Evolutionary conservation across 148 eudicot genomes (phyloP).

Genomic region (Arctostaphylos glauca): DNA sequence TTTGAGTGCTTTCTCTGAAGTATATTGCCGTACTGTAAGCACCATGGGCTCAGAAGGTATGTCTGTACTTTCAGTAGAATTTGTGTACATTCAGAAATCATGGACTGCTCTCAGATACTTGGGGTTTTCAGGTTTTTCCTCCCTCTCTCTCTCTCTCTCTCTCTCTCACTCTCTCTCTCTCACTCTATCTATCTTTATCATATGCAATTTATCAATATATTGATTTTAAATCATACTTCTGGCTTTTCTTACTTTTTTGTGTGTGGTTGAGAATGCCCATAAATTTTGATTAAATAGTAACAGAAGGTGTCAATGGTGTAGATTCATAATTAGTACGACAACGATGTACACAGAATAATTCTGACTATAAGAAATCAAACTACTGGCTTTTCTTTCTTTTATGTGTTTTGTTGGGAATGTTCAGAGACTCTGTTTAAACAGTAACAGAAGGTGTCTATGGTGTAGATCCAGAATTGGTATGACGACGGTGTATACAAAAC

Average conservation of each 20-base stretch:
- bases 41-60: neutral
- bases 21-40: neutral
- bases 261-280: too few relatives aligned
- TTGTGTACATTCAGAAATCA: constrained; percentile 2
- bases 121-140: neutral
- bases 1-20: neutral
- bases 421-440: neutral
- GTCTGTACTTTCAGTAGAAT: constrained; percentile 1
- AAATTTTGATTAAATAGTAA: too few relatives aligned
- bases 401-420: neutral
- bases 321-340: too few relatives aligned
- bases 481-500: too few relatives aligned
- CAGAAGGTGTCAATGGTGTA: too few relatives aligned
- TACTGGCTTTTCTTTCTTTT: too few relatives aligned
- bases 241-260: too few relatives aligned
- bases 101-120: neutral
- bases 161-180: neutral
- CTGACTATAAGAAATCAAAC: too few relatives aligned
- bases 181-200: constrained; percentile 3
- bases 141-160: neutral
- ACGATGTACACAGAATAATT: too few relatives aligned
- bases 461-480: too few relatives aligned
- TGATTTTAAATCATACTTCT: too few relatives aligned
- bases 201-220: too few relatives aligned
- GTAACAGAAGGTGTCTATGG: neutral